Percentiles rank a stretch among this genome's conserved stretches.
Conservation (phyloP, 163 green algal genomes). For the Chlorella variabilis region DNA sequence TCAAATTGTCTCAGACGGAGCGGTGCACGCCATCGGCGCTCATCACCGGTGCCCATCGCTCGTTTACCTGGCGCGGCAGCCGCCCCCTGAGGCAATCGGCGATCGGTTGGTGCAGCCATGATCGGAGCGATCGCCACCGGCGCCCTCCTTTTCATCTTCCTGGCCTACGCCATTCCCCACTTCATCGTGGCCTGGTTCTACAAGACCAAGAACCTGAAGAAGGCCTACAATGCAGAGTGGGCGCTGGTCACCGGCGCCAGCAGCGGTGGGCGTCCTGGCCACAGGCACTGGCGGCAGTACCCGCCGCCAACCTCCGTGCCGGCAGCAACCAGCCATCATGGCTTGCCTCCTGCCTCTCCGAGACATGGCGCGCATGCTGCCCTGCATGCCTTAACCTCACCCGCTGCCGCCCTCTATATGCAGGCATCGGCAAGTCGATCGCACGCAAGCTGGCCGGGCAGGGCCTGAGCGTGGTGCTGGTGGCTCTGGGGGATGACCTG, state of each 20-base stretch:
- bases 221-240: slow-evolving; percentile 91
- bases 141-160: slow-evolving; percentile 47
- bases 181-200: slow-evolving; percentile 69
- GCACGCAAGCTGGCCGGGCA: slow-evolving; percentile 85
- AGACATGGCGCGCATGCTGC: background rate
- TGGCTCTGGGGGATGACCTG: slow-evolving; percentile 83
- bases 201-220: slow-evolving; percentile 88
- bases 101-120: too few relatives aligned
- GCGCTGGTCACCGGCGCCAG: slow-evolving; percentile 92
- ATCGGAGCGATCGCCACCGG: slow-evolving; percentile 24
- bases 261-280: slow-evolving; percentile 62
- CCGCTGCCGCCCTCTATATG: background rate
- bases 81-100: too few relatives aligned
- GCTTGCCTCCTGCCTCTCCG: too few relatives aligned
- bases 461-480: slow-evolving; percentile 92
- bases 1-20: too few relatives aligned
- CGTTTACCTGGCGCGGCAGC: too few relatives aligned
- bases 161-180: slow-evolving; percentile 72
- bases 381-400: background rate
- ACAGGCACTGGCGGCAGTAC: too few relatives aligned
- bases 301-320: too few relatives aligned
- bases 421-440: slow-evolving; percentile 95
- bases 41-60: too few relatives aligned
- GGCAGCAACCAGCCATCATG: too few relatives aligned
- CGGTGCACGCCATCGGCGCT: too few relatives aligned